Evolutionary conservation across 306 rosid genomes (phyloP).

Genomic region (Acacia crassicarpa): DNA sequence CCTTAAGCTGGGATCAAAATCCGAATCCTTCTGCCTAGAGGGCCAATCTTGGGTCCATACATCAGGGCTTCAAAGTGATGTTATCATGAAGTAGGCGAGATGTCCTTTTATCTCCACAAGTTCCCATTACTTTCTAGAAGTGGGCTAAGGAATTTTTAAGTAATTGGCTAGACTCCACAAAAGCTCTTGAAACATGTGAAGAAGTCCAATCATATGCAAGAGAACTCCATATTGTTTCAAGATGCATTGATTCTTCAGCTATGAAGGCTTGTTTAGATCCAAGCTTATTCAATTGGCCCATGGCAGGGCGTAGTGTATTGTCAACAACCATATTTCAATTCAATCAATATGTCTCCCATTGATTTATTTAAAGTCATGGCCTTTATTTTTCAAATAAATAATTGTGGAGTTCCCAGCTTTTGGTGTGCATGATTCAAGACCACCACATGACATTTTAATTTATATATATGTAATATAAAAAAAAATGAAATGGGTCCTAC

Average conservation of each 20-base stretch:
- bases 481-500: too few relatives aligned
- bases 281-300: constrained; percentile 50
- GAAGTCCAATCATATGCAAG: constrained; percentile 64
- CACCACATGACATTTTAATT: too few relatives aligned
- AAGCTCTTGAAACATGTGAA: constrained; percentile 71
- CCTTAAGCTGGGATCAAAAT: too few relatives aligned
- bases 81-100: constrained; percentile 62
- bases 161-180: constrained; percentile 66
- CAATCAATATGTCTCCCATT: too few relatives aligned
- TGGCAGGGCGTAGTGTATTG: constrained; percentile 25
- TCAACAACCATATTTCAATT: too few relatives aligned
- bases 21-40: too few relatives aligned
- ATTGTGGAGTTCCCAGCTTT: too few relatives aligned
- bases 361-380: too few relatives aligned
- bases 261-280: constrained; percentile 71
- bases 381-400: too few relatives aligned
- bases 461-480: too few relatives aligned
- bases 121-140: constrained; percentile 90
- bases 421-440: too few relatives aligned
- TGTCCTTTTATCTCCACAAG: constrained; percentile 83
- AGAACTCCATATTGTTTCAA: constrained; percentile 69
- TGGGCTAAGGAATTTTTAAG: constrained; percentile 62
- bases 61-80: constrained; percentile 78
- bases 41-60: constrained; percentile 51
- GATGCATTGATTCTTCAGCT: constrained; percentile 84